These are phyloP conservation scores for Deakozyma indianensis DNA, from an alignment of 805 yeast species.

Conservation along the genomic window DNA sequence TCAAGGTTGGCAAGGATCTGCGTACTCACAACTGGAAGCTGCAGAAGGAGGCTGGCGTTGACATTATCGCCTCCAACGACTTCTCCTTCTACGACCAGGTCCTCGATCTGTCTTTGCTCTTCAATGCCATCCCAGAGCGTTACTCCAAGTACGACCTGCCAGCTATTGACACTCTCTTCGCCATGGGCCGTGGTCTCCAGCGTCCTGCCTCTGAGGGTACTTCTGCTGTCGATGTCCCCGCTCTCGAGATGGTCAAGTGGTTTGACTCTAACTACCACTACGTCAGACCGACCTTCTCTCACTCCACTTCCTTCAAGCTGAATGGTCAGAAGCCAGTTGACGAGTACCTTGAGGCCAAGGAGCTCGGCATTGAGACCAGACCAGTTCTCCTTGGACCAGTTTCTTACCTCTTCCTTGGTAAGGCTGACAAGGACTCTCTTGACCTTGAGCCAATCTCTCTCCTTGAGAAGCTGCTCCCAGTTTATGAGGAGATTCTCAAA, in stretches of 20 bases:
- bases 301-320: slow-evolving; percentile 89
- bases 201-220: slow-evolving; percentile 80
- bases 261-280: slow-evolving; percentile 99
- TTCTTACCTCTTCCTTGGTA: slow-evolving; percentile 88
- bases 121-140: slow-evolving; percentile 95
- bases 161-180: slow-evolving; percentile 84
- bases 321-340: slow-evolving; percentile 94
- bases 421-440: slow-evolving; percentile 94
- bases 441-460: slow-evolving; percentile 89
- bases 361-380: slow-evolving; percentile 88
- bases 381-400: slow-evolving; percentile 96
- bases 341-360: slow-evolving; percentile 97
- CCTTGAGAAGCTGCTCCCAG: slow-evolving; percentile 81
- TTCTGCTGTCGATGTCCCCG: slow-evolving; percentile 94
- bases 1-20: slow-evolving; percentile 87
- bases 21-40: slow-evolving; percentile 96
- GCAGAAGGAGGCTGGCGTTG: slow-evolving; percentile 95
- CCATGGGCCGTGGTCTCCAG: slow-evolving; percentile 99
- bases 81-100: slow-evolving; percentile 98
- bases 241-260: slow-evolving; percentile 99
- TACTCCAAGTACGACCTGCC: slow-evolving; percentile 84
- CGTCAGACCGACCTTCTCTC: slow-evolving; percentile 97
- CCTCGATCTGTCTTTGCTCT: slow-evolving; percentile 77
- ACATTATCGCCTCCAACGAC: slow-evolving; percentile 92
- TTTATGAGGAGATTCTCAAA: slow-evolving; percentile 75